phyloP scores from a whole-genome alignment of 805 yeast genomes.

The Yarrowia deformans region DNA sequence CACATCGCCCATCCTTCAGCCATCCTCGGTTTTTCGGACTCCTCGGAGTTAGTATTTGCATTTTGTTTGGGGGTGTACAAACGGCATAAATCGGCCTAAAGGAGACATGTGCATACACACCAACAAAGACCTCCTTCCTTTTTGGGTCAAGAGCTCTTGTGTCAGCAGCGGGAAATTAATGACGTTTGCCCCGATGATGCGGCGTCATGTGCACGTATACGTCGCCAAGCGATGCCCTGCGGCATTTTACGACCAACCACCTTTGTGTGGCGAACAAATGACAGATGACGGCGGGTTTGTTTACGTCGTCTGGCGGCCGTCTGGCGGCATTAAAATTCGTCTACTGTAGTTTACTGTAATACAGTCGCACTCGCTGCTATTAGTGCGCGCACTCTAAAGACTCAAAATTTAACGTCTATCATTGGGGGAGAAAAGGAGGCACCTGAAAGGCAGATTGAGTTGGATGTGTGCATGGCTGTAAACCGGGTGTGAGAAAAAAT shows the following conservation, averaged over 20 bases:
- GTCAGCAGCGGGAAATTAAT: conserved; percentile 16
- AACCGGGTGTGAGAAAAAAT: neutral
- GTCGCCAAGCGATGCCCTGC: conserved; percentile 31
- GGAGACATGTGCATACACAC: conserved; percentile 23
- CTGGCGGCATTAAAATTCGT: conserved; percentile 17
- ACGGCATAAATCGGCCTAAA: conserved; percentile 21
- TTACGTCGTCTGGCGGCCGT: conserved; percentile 6
- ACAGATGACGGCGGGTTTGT: conserved; percentile 13
- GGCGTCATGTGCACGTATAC: conserved; percentile 12
- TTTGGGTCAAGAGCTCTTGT: conserved; percentile 1
- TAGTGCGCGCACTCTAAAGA: conserved; percentile 15
- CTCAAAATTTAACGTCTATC: conserved; percentile 15
- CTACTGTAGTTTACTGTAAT: neutral
- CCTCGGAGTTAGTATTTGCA: conserved; percentile 22
- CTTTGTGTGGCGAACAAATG: neutral
- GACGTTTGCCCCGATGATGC: conserved; percentile 11
- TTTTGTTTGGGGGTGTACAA: conserved; percentile 11
- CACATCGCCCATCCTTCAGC: neutral
- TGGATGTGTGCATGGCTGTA: neutral
- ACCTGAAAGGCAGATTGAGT: conserved; percentile 15
- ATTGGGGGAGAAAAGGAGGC: conserved; percentile 17
- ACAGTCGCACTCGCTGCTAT: neutral
- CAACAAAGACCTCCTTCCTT: conserved; percentile 23
- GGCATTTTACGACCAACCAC: conserved; percentile 1
- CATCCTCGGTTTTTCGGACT: neutral